A percentile compares a stretch with the other conserved stretches of the same genome.
Evolutionary conservation across 495 filamentous ascomycete genomes (phyloP).

Genomic region (Aspergillus olivimuriae): DNA sequence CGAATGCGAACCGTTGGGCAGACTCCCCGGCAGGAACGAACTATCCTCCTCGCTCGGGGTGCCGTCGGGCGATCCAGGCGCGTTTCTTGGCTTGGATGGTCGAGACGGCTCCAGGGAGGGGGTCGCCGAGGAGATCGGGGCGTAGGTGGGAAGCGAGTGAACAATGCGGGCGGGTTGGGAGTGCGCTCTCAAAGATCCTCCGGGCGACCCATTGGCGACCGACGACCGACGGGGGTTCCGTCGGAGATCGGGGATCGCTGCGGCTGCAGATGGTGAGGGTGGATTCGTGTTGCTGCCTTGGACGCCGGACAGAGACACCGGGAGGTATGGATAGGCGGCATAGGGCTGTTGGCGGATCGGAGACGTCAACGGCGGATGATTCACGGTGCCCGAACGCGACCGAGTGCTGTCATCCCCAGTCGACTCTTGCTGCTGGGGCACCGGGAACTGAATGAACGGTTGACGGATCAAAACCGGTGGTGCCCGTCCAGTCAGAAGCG

Average conservation of each 20-base stretch:
- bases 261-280: conserved; percentile 53
- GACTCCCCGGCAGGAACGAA: conserved; percentile 34
- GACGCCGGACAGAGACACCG: conserved; percentile 32
- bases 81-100: conserved; percentile 23
- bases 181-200: conserved; percentile 52
- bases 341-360: conserved; percentile 40
- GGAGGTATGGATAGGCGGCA: conserved; percentile 44
- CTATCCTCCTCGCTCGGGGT: conserved; percentile 38
- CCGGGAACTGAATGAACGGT: conserved; percentile 39
- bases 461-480: conserved; percentile 43
- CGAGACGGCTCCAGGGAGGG: conserved; percentile 31
- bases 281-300: conserved; percentile 54
- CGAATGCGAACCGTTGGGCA: conserved; percentile 31
- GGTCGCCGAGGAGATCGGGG: conserved; percentile 33
- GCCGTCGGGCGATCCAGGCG: conserved; percentile 30
- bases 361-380: conserved; percentile 43
- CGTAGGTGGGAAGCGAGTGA: conserved; percentile 35
- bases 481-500: conserved; percentile 44
- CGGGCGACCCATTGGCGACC: conserved; percentile 45
- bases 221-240: conserved; percentile 53
- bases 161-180: conserved; percentile 58
- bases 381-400: conserved; percentile 36
- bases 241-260: conserved; percentile 49
- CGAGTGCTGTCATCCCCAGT: conserved; percentile 35
- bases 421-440: conserved; percentile 35